Evolutionary conservation across 306 rosid genomes (phyloP).

Genomic region (Calophaca sinica): DNA sequence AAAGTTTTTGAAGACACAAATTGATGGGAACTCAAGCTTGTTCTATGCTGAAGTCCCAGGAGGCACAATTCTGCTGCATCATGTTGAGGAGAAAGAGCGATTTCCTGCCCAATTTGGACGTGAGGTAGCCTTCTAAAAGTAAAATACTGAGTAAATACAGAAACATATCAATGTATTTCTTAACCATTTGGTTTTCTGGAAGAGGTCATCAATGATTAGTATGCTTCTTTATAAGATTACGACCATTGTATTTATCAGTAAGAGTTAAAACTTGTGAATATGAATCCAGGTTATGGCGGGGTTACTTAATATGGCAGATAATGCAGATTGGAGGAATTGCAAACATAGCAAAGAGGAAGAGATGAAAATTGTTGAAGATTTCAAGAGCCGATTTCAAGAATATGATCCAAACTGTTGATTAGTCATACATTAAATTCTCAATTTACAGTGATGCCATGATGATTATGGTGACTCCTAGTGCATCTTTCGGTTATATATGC

Average conservation of each 20-base stretch:
- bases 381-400: slow-evolving; percentile 76
- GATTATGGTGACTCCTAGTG: slow-evolving; percentile 28
- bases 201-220: slow-evolving; percentile 4
- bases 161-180: slow-evolving; percentile 27
- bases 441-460: background rate
- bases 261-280: slow-evolving; percentile 25
- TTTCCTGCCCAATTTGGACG: slow-evolving; percentile 98
- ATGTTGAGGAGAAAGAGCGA: slow-evolving; percentile 70
- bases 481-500: slow-evolving; percentile 23
- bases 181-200: background rate
- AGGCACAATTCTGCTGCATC: slow-evolving; percentile 69
- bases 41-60: slow-evolving; percentile 88
- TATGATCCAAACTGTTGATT: slow-evolving; percentile 78
- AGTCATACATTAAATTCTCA: slow-evolving; percentile 31
- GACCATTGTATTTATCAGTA: slow-evolving; percentile 20
- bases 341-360: slow-evolving; percentile 82
- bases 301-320: slow-evolving; percentile 86
- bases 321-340: slow-evolving; percentile 89
- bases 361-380: slow-evolving; percentile 68
- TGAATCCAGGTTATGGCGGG: slow-evolving; percentile 91
- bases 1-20: slow-evolving; percentile 70
- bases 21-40: slow-evolving; percentile 69
- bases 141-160: slow-evolving; percentile 7
- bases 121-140: slow-evolving; percentile 66
- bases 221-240: slow-evolving; percentile 8